Evolutionary conservation across 345 rosid species (phyloP).

Genomic region (Balakata baccata): DNA sequence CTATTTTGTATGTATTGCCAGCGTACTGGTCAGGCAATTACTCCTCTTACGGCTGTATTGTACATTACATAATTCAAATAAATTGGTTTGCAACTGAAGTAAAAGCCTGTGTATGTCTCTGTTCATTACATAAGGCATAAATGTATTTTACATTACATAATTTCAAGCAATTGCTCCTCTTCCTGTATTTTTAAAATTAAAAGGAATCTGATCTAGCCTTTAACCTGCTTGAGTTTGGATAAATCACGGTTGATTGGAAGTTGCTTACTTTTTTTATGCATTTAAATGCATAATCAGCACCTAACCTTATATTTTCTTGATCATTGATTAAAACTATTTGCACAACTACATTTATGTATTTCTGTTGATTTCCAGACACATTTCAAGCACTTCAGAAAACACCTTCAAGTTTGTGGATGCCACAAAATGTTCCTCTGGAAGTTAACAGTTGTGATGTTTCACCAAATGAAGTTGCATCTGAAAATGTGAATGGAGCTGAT

Average conservation of each 20-base stretch:
- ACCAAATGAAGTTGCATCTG: conserved; percentile 32
- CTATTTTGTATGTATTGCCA: background rate
- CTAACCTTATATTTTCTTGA: background rate
- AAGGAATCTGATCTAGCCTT: background rate
- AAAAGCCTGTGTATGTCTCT: background rate
- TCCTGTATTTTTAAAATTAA: background rate
- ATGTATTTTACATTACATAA: background rate
- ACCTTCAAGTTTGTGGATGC: conserved; percentile 42
- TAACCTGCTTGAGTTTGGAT: background rate
- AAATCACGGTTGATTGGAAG: too few species aligned
- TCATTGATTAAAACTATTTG: background rate
- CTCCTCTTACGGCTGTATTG: too few species aligned
- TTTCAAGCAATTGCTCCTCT: background rate
- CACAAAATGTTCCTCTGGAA: conserved; percentile 28
- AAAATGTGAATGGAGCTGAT: conserved; percentile 37
- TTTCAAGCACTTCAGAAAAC: conserved; percentile 53
- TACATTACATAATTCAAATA: too few species aligned
- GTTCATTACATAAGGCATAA: background rate
- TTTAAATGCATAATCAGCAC: background rate
- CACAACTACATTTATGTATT: conserved; percentile 19
- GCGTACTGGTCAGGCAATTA: background rate
- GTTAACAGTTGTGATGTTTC: conserved; percentile 30
- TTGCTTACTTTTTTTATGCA: background rate
- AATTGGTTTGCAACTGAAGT: background rate
- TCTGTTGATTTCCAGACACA: conserved; percentile 45